Evolutionary conservation across 1,284 basidiomycete species (phyloP).

Genomic region (Tremellales sp.): DNA sequence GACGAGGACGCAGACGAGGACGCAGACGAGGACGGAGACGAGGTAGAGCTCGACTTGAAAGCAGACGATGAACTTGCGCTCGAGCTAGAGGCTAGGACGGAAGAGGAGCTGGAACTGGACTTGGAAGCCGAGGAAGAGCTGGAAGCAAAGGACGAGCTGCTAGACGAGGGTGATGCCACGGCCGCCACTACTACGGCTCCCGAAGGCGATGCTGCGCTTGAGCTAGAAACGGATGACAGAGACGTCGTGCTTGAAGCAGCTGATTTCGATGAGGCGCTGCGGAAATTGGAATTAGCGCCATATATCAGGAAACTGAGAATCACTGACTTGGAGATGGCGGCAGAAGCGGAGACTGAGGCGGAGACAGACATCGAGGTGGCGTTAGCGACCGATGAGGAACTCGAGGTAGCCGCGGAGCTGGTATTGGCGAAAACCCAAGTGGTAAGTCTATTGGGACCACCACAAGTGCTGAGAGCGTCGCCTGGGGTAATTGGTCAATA

Average conservation of each 20-base stretch:
- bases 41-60: background rate
- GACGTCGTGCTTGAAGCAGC: too few species aligned
- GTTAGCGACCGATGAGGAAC: background rate
- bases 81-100: background rate
- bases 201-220: background rate
- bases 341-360: background rate
- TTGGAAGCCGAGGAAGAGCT: background rate
- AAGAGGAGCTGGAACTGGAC: background rate
- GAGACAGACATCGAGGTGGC: background rate
- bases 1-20: background rate
- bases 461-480: conserved; percentile 1
- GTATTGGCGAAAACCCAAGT: conserved; percentile 1
- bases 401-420: conserved; percentile 7
- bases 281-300: too few species aligned
- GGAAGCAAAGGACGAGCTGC: background rate
- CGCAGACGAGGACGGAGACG: background rate
- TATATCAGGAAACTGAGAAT: too few species aligned
- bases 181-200: background rate
- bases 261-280: too few species aligned
- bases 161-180: background rate
- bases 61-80: background rate
- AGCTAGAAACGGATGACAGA: background rate
- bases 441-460: conserved; percentile 9
- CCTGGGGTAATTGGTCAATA: too few species aligned
- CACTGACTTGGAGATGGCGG: too few species aligned